A percentile compares a stretch with the other conserved stretches of the same genome.
Conservation (phyloP, 2,329 filamentous ascomycete species). For the Arthrobotrys entomopaga region DNA sequence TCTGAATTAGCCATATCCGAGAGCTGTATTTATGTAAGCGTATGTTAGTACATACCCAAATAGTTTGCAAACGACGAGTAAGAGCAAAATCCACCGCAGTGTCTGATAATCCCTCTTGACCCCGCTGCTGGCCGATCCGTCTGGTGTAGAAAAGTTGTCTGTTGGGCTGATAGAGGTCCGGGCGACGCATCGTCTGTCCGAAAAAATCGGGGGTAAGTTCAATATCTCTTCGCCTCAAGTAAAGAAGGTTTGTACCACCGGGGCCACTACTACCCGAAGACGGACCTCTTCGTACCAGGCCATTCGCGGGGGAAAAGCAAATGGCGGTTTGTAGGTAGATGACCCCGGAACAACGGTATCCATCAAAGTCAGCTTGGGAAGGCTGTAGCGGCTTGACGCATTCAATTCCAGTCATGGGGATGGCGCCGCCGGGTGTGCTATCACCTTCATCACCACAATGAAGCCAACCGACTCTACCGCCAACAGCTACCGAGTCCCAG, state of each 20-base stretch:
- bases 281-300: not conserved
- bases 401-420: not conserved
- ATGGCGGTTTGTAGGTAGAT: slow-evolving; percentile 16
- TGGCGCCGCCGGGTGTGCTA: not conserved
- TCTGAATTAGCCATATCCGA: too few species aligned
- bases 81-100: slow-evolving; percentile 20
- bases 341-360: slow-evolving; percentile 2
- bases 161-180: slow-evolving; percentile 16
- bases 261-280: too few species aligned
- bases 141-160: slow-evolving; percentile 33
- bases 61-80: too few species aligned
- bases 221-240: not conserved
- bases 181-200: not conserved
- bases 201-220: not conserved
- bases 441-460: not conserved
- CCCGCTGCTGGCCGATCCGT: slow-evolving; percentile 3
- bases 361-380: not conserved
- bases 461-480: not conserved
- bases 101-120: slow-evolving; percentile 25
- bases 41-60: not conserved
- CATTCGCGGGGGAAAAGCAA: slow-evolving; percentile 15
- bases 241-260: too few species aligned
- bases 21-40: too few species aligned
- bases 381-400: slow-evolving; percentile 4
- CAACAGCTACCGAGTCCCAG: too few species aligned